Base-by-base conservation (phyloP, 495 filamentous ascomycete genomes). In the Aspergillus haitiensis region DNA sequence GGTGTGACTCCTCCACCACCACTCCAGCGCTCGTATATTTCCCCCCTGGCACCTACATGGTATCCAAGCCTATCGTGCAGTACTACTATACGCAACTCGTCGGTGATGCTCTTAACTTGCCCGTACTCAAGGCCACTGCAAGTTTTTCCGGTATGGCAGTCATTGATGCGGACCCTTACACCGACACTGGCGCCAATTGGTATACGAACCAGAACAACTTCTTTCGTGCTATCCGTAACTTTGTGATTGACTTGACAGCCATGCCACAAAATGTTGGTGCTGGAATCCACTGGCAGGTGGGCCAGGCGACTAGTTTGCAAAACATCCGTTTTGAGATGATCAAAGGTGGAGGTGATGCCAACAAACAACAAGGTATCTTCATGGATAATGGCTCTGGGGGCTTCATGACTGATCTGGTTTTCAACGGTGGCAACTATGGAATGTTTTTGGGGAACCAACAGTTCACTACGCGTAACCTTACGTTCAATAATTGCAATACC, bases 151-250 rank as follows among this genome's bases (percentile, higher is more conserved):
- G 94, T 61, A 96, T 97, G 73, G 93, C 86, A 16, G 81, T 98
- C 21, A 91, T 98, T 65, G 93, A 97, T 65, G 78, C 91, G 8
- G 89, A 98, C 64, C 93, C 93, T 0, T 98, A 98, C 68, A 66
- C 82, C 33, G 73, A 77, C 6, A 66, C 71, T 8, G 87, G 84
- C 21, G 69, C 64, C 58, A 88, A 89, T 69, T 90, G 87, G 85
- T 97, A 87, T 75, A 91, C 88, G 63, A 96, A 96, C 73, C 88
- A 96, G 75, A 98, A 98, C 85, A 97, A 98, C 79, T 98, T 98
- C 81, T 98, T 92, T 83, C 92, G 94, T 47, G 89, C 95, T 65
- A 79, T 98, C 63, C 91, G 95, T 72, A 98, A 98, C 78, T 89
- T 98, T 65, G 82, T 92, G 66, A 88, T 98, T 71, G 94, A 98